These are phyloP conservation scores for Candida pseudocylindracea DNA, from an alignment of 1,139 yeast species.

Conservation along the genomic window DNA sequence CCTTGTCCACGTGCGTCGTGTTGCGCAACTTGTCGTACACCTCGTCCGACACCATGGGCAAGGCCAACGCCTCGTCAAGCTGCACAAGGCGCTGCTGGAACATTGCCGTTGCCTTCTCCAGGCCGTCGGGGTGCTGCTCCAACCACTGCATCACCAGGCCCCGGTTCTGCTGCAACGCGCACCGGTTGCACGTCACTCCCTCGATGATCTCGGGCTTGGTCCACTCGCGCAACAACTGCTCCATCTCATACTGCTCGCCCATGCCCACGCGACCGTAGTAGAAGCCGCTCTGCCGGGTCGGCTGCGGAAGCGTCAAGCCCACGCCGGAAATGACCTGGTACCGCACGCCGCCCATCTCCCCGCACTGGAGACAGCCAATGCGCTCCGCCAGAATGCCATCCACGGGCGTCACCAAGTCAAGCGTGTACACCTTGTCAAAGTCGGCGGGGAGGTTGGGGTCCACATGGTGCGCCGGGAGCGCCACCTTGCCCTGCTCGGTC, in stretches of 20 bases:
- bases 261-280: too few relatives aligned
- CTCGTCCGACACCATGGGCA: slow-evolving; percentile 60
- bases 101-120: slow-evolving; percentile 17
- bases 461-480: slow-evolving; percentile 49
- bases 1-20: slow-evolving; percentile 50
- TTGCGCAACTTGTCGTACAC: slow-evolving; percentile 54
- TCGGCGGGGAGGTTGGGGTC: slow-evolving; percentile 34
- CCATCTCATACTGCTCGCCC: slow-evolving; percentile 10
- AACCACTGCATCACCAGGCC: slow-evolving; percentile 24
- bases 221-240: slow-evolving; percentile 48
- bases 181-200: slow-evolving; percentile 83
- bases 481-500: slow-evolving; percentile 38
- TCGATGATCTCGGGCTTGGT: slow-evolving; percentile 65
- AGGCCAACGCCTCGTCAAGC: slow-evolving; percentile 32
- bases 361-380: slow-evolving; percentile 75
- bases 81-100: slow-evolving; percentile 28
- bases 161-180: slow-evolving; percentile 48
- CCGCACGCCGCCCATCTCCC: slow-evolving; percentile 83
- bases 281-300: too few relatives aligned
- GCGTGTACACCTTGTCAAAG: slow-evolving; percentile 21
- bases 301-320: slow-evolving; percentile 36
- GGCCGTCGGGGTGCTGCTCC: neutral
- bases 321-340: slow-evolving; percentile 66
- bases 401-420: slow-evolving; percentile 58
- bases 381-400: slow-evolving; percentile 77